Evolutionary conservation across 1,284 basidiomycete species (phyloP).

Genomic region (Leccinum laetum): DNA sequence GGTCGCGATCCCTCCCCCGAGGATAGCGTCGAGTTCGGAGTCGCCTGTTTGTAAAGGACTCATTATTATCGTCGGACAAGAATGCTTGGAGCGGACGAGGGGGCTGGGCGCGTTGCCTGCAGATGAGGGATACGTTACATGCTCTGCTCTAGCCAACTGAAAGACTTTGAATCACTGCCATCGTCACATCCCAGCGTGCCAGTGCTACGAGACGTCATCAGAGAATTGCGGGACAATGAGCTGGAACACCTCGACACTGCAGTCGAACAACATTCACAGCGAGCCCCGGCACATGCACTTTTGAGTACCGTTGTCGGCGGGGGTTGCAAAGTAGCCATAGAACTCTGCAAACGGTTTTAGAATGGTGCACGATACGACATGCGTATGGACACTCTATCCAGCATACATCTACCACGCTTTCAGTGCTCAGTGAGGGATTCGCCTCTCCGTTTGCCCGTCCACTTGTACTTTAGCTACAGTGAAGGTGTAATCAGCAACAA

Average conservation of each 20-base stretch:
- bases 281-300: conserved; percentile 90
- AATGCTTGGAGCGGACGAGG: conserved; percentile 17
- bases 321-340: conserved; percentile 91
- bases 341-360: conserved; percentile 82
- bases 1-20: conserved; percentile 76
- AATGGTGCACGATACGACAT: conserved; percentile 1
- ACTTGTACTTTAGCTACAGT: conserved; percentile 46
- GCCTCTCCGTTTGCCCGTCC: conserved; percentile 46
- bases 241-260: conserved; percentile 94
- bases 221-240: conserved; percentile 94
- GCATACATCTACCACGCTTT: conserved; percentile 8
- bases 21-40: conserved; percentile 52
- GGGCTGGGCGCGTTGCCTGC: conserved; percentile 36
- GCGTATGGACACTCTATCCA: not conserved
- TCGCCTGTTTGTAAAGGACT: no score
- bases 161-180: conserved; percentile 61
- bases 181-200: conserved; percentile 78
- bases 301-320: conserved; percentile 83
- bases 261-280: conserved; percentile 87
- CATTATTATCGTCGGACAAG: no score
- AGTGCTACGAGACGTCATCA: conserved; percentile 73
- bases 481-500: conserved; percentile 9
- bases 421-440: conserved; percentile 36
- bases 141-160: conserved; percentile 60
- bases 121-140: conserved; percentile 42